Evolutionary conservation across 2,329 filamentous ascomycete genomes (phyloP).

Genomic region (Pseudogymnoascus sp.): DNA sequence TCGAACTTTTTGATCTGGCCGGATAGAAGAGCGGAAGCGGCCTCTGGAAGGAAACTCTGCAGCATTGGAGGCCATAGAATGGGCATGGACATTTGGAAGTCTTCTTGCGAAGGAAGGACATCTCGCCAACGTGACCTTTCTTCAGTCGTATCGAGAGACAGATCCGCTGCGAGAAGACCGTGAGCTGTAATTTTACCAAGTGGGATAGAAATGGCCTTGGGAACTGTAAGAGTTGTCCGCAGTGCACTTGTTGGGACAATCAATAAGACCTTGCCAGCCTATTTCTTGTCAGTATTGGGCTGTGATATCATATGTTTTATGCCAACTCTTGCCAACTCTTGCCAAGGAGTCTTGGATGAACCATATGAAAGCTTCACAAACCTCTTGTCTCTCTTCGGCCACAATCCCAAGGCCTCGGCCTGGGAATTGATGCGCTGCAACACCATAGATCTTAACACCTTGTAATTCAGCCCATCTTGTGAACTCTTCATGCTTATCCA

Average conservation of each 20-base stretch:
- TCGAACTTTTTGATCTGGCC: conserved; percentile 49
- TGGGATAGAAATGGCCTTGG: conserved; percentile 45
- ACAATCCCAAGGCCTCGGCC: conserved; percentile 74
- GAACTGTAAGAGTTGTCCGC: conserved; percentile 55
- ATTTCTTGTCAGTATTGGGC: neutral
- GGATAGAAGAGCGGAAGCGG: conserved; percentile 39
- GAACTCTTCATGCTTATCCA: conserved; percentile 44
- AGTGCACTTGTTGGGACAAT: conserved; percentile 58
- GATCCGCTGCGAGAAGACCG: conserved; percentile 62
- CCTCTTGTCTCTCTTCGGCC: conserved; percentile 59
- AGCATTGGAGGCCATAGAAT: conserved; percentile 44
- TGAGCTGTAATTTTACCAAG: conserved; percentile 56
- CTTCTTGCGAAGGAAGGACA: conserved; percentile 56
- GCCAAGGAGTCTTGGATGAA: neutral
- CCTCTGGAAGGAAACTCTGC: conserved; percentile 39
- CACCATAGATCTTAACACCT: conserved; percentile 60
- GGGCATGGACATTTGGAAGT: conserved; percentile 53
- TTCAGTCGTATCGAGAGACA: conserved; percentile 47
- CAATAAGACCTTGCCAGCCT: conserved; percentile 56
- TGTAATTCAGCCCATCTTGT: conserved; percentile 59
- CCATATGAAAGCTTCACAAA: conserved; percentile 29
- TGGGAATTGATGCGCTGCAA: conserved; percentile 59
- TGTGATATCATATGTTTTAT: conserved; percentile 4
- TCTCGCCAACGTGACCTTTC: conserved; percentile 50
- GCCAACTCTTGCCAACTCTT: neutral